phyloP scores from a whole-genome alignment of 257 asterid species.

The Apocynum venetum region DNA sequence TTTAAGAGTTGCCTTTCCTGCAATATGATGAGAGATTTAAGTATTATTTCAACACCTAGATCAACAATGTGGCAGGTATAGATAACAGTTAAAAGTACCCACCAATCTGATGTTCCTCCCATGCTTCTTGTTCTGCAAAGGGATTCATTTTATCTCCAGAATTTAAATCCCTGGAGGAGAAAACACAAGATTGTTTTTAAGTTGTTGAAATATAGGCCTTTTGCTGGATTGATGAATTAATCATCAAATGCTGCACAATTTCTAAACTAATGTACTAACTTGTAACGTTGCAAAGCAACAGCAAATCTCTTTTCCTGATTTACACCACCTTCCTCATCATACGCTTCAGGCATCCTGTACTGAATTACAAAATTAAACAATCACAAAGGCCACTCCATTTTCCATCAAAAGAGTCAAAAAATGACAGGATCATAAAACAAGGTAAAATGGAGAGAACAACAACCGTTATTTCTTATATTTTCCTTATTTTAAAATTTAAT shows the following conservation, averaged over 20 bases:
- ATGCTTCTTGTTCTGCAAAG: constrained; percentile 98
- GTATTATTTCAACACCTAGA: constrained; percentile 18
- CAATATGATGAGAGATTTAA: constrained; percentile 17
- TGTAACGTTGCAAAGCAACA: constrained; percentile 44
- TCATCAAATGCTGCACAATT: not conserved
- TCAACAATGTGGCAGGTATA: constrained; percentile 6
- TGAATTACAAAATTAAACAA: constrained; percentile 29
- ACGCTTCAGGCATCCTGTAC: constrained; percentile 83
- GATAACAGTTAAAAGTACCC: constrained; percentile 15
- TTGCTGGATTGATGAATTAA: not conserved
- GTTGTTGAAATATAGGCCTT: not conserved
- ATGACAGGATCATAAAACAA: not conserved
- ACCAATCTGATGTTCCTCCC: constrained; percentile 99
- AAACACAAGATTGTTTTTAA: constrained; percentile 6
- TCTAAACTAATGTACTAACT: constrained; percentile 17
- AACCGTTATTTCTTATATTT: not conserved
- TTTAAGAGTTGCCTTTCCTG: constrained; percentile 86
- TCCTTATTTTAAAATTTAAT: not conserved
- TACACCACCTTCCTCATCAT: constrained; percentile 49
- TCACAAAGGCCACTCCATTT: not conserved
- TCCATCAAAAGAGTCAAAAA: constrained; percentile 7
- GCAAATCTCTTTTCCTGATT: constrained; percentile 57
- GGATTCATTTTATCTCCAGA: constrained; percentile 95
- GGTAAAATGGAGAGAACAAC: not conserved
- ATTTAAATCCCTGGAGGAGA: constrained; percentile 55